Base-by-base conservation (phyloP, 1,284 basidiomycete genomes). In the Cryptococcus sp. region DNA sequence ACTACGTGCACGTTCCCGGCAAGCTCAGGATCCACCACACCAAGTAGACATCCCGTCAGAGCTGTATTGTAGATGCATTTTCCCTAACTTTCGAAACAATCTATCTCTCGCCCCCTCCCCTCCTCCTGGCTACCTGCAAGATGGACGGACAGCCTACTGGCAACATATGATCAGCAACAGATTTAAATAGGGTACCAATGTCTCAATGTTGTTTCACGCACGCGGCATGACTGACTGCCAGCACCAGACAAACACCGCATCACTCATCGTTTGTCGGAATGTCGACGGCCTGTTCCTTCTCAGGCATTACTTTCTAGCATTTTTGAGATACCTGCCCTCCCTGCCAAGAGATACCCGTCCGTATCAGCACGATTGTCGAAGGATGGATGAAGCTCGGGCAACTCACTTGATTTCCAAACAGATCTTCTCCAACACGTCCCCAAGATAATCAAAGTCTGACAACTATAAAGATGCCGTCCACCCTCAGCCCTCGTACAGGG, bases 21-120 rank as follows among this genome's bases (percentile, higher is more conserved):
- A 88, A 84, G 72, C 83, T 98, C 60, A 85, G 94, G 57, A 89
- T 96, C 68, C 80, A 84, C 77, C 89, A 90, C 78, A 98, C 94
- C 57, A 98, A 98, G 83, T 98, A 91, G 82, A 81, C 38, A 15
- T 24, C 16, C 24, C n/a, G 18, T 18, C 42, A 15, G 21, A 39
- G 21, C 36, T 38, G n/a, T 50, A 37, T 50, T 38, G 37, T n/a
- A 50, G 28, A 50, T 50, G 48, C 48, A 50, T 50, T 50, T 47
- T n/a, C 35, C 33, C 3, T 28, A 4, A 4, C 28, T 33, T 33
- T 33, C 28, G 28, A 33, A 4, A 33, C n/a, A n/a, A n/a, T n/a
- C n/a, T 33, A 4, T 9, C 28, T 33, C 28, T 33, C 28, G 28
- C 28, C 9, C 9, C 28, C 28, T 33, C n/a, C n/a, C n/a, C n/a